These are phyloP conservation scores for Mycena capillaripes DNA, from an alignment of 768 basidiomycete genomes.

Conservation along the genomic window DNA sequence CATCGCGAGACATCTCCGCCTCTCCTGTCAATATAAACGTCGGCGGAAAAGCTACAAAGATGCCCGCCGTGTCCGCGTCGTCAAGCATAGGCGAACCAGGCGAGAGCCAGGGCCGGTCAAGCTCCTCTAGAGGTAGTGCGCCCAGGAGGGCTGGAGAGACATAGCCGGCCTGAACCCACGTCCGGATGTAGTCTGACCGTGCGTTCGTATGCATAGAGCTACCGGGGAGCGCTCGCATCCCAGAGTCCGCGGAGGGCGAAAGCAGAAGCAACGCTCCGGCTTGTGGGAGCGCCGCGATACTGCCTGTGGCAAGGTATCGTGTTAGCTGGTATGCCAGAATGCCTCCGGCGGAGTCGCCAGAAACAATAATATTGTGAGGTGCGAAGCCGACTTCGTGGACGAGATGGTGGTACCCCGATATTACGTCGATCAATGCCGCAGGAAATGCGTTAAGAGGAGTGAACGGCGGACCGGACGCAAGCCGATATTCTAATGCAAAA, in stretches of 20 bases:
- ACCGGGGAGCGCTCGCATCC: neutral
- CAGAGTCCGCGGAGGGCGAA: slow-evolving; percentile 44
- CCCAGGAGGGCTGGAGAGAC: slow-evolving; percentile 21
- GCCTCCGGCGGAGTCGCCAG: slow-evolving; percentile 68
- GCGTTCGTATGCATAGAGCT: slow-evolving; percentile 28
- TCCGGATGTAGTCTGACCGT: slow-evolving; percentile 20
- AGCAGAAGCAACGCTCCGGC: slow-evolving; percentile 51
- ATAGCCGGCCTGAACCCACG: slow-evolving; percentile 30
- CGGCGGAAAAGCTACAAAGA: slow-evolving; percentile 45
- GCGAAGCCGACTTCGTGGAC: slow-evolving; percentile 56
- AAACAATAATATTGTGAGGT: slow-evolving; percentile 59
- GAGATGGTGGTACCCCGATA: slow-evolving; percentile 67
- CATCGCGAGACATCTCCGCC: slow-evolving; percentile 50
- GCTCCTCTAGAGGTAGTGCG: slow-evolving; percentile 19
- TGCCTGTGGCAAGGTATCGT: slow-evolving; percentile 48
- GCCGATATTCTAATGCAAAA: slow-evolving; percentile 64
- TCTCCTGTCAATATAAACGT: slow-evolving; percentile 53
- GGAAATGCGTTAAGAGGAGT: slow-evolving; percentile 60
- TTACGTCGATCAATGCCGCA: slow-evolving; percentile 64
- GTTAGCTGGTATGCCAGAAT: slow-evolving; percentile 58
- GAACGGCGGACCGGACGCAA: slow-evolving; percentile 49
- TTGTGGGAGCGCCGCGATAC: slow-evolving; percentile 34
- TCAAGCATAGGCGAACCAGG: slow-evolving; percentile 28
- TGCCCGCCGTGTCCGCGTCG: slow-evolving; percentile 12
- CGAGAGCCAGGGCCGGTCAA: slow-evolving; percentile 28